Base-by-base conservation (phyloP, 768 basidiomycete species). In the Sarcodon aspratus region DNA sequence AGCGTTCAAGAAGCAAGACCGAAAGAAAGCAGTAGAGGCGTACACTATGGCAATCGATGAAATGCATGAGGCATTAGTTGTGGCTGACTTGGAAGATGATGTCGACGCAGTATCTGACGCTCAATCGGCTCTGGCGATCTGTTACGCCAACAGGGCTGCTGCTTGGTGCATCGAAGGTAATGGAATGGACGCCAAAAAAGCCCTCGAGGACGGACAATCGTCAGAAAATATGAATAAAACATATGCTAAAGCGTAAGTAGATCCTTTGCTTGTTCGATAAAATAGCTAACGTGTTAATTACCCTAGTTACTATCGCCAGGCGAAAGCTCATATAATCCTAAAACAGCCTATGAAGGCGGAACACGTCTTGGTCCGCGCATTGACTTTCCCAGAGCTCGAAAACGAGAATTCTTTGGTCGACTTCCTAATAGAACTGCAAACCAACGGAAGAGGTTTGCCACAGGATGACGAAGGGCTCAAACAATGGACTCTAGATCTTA, bases 191-290 rank as follows among this genome's bases (percentile, higher is more conserved):
- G 48, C 54, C 38, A 43, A 57, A 48, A 60, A 63, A 49, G 67
- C 68, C n/a, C 48, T 67, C n/a, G 13, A 58, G 33, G 65, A 66
- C 46, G 67, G 62, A 9, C 51, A 61, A 40, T 44, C 49, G 11
- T 60, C 67, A n/a, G 57, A 60, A 36, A 48, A 45, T 33, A 47
- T 47, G 11, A 57, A 68, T 47, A 53, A 58, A 27, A 50, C 43
- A 21, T 68, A 69, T 51, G 54, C 44, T 10, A 68, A 67, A 56
- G 59, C 57, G 66, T 69, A 48, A 27, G 63, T 54, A n/a, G 36
- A 35, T 10, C 11, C 45, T n/a, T 32, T 32, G 18, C 10, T 37
- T 33, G 21, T 13, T 11, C 12, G 9, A 33, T 11, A 46, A 31
- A 9, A 3, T 36, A 36, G 50, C 13, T 33, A 10, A 27, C 6